These are phyloP conservation scores for Kurtzmaniella quercitrusa DNA, from an alignment of 1,139 yeast genomes.

Conservation along the genomic window DNA sequence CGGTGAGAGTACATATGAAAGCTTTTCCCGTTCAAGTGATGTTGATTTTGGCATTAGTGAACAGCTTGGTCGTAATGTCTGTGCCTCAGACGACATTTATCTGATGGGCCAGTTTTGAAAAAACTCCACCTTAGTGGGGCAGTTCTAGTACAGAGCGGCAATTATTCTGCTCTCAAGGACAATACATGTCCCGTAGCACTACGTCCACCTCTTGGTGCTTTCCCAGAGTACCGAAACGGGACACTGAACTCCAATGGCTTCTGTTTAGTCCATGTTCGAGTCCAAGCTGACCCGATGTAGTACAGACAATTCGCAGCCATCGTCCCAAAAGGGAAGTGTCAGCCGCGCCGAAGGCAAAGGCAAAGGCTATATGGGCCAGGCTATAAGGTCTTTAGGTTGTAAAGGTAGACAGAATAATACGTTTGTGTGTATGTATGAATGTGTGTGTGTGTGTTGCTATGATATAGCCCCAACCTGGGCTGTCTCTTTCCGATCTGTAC, in stretches of 20 bases:
- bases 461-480: no score
- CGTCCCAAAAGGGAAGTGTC: not conserved
- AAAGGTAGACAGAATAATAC: not conserved
- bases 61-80: not conserved
- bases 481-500: no score
- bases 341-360: not conserved
- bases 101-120: not conserved
- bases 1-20: not conserved
- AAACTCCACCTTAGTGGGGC: not conserved
- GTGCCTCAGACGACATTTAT: not conserved
- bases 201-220: not conserved
- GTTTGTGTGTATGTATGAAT: no score
- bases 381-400: not conserved
- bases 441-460: no score
- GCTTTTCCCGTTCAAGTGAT: not conserved
- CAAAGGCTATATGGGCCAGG: not conserved
- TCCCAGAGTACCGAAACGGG: not conserved
- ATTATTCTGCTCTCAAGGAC: not conserved
- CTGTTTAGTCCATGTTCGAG: not conserved
- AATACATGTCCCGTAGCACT: not conserved
- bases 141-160: not conserved
- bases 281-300: not conserved
- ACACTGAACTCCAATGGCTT: not conserved
- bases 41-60: not conserved
- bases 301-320: not conserved